A percentile compares a stretch with the other conserved stretches of the same genome.
phyloP scores from a whole-genome alignment of 768 basidiomycete genomes.

The Naganishia antarctica region DNA sequence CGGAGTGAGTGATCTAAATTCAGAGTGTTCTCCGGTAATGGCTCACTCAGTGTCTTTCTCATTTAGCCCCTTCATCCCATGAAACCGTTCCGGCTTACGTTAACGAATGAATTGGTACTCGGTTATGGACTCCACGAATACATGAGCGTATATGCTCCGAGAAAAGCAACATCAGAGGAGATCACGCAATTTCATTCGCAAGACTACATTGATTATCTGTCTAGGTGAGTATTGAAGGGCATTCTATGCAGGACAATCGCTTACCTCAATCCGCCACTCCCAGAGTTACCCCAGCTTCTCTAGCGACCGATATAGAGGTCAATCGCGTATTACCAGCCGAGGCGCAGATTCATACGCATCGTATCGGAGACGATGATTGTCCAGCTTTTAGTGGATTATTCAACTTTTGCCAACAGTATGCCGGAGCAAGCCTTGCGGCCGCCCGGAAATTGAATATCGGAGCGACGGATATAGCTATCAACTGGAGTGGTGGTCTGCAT shows the following conservation, averaged over 20 bases:
- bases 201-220: constrained; percentile 94
- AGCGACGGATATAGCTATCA: constrained; percentile 90
- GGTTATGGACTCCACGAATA: constrained; percentile 94
- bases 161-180: constrained; percentile 81
- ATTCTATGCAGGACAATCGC: too few relatives aligned
- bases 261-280: too few relatives aligned
- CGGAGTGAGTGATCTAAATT: constrained; percentile 70
- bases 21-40: too few relatives aligned
- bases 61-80: constrained; percentile 98
- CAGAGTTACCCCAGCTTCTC: constrained; percentile 23
- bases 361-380: constrained; percentile 65
- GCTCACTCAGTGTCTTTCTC: too few relatives aligned
- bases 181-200: constrained; percentile 86
- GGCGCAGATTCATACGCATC: constrained; percentile 24
- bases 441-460: constrained; percentile 81
- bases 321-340: constrained; percentile 20
- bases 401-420: constrained; percentile 88
- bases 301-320: constrained; percentile 17
- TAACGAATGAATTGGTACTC: constrained; percentile 91
- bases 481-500: constrained; percentile 97
- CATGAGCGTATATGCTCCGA: constrained; percentile 88
- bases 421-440: constrained; percentile 84
- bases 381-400: constrained; percentile 93
- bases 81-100: constrained; percentile 93
- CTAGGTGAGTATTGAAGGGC: constrained; percentile 58